phyloP scores from a whole-genome alignment of 2,329 filamentous ascomycete species.

The Nothomitra cinnamomea region DNA sequence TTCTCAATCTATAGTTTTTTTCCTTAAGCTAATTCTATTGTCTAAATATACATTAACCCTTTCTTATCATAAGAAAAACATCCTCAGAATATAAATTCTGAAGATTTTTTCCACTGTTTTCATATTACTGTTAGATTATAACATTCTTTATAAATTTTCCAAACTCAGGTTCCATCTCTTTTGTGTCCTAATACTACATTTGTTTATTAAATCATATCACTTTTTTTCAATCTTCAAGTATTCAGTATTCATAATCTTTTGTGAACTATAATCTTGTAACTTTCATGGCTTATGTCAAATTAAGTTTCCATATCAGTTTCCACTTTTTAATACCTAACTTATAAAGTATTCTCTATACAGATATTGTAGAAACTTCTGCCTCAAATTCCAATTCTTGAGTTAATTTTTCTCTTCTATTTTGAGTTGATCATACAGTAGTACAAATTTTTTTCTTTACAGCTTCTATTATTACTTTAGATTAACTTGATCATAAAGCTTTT shows the following conservation, averaged over 20 bases:
- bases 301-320: not conserved
- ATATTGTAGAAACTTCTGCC: not conserved
- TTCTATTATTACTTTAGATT: not conserved
- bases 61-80: not conserved
- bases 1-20: not conserved
- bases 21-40: not conserved
- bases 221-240: constrained; percentile 1
- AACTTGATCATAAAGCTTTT: not conserved
- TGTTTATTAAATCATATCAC: not conserved
- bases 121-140: not conserved
- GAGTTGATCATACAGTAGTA: not conserved
- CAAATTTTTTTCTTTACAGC: not conserved
- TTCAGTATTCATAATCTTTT: not conserved
- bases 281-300: not conserved
- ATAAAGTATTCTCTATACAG: not conserved
- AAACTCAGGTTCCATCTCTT: not conserved
- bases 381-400: not conserved
- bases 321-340: not conserved
- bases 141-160: not conserved
- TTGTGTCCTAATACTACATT: not conserved
- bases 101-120: constrained; percentile 8
- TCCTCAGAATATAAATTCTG: too few relatives aligned
- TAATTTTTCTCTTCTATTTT: not conserved
- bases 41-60: not conserved
- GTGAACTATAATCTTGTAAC: not conserved